Evolutionary conservation across 202 grass and related monocot genomes (phyloP), one percentile per base, ranked within the genome.

Genomic region (Panicum virgatum): DNA sequence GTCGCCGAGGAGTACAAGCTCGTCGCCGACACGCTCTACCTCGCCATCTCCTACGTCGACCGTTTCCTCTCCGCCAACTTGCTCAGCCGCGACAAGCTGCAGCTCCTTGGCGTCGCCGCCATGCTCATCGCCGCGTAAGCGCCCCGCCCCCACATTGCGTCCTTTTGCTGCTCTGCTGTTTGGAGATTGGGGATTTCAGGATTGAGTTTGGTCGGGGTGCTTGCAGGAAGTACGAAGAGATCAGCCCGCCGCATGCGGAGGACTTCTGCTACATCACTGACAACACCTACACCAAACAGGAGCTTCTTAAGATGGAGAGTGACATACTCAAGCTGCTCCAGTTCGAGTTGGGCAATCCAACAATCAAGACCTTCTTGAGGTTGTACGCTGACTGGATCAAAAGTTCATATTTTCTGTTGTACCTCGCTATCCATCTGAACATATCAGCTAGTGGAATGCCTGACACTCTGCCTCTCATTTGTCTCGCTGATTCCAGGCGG

Each of bases 211-310:
- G 36, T 69, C 5, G 11, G 10, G 3, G 53, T 25, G 57, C 57
- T 60, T 60, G 57, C 88, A 98, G 95, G 66, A 98, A 93, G 86
- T 98, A 94, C 22, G 95, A 94, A 85, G 92, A 98, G 77, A 98
- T 95, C 29, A 87, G 20, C 3, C 86, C 88, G 0, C 92, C 94
- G 0, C 83, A 92, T 29, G 84, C 87, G 5, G 92, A 97, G 78
- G 94, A 94, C 66, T 97, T 97, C 66, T 97, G 92, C 75, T 97
- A 91, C 65, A 94, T 94, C 65, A 97, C 94, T 1, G 92, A 97
- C 60, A 97, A 94, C 75, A 97, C 94, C 20, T 97, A 94, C 86
- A 94, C 91, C 45, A 94, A 69, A 54, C 89, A 89, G 81, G 94
- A 97, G 83, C 70, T 98, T n/a, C 42, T 98, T 45, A 85, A 89